Base-by-base conservation (phyloP, 2,329 filamentous ascomycete genomes). In the Pseudogymnoascus sp. region DNA sequence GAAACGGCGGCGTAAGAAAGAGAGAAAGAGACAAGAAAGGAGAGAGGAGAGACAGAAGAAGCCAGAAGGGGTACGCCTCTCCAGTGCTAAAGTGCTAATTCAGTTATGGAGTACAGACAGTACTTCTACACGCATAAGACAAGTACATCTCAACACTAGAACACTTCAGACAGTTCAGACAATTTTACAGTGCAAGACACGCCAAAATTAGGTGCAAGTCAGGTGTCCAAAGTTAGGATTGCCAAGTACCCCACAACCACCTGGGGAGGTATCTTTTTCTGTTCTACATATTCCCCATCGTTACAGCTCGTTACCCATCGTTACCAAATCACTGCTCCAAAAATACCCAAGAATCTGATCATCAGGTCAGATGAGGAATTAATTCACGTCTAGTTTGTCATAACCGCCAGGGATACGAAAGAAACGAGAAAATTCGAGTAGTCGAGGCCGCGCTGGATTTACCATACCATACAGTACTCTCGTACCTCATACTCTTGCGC, bases 291-390 rank as follows among this genome's bases (percentile, higher is more conserved):
- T n/a, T n/a, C n/a, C n/a, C n/a, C n/a, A n/a, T n/a, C n/a, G n/a
- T n/a, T n/a, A n/a, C n/a, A n/a, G n/a, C n/a, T n/a, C n/a, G n/a
- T n/a, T n/a, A n/a, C n/a, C 44, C 44, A 28, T 50, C 44, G 21
- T 50, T 50, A 50, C 44, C 44, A 50, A 28, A 50, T 50, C 21
- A 26, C 7, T 23, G 4, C 21, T 7, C 21, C 7, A 50, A 28
- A 50, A 15, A 44, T 21, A 44, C 23, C 21, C 26, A 50, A 50
- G 9, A 28, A n/a, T 50, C 23, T 50, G 44, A 50, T 50, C 44
- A 50, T 31, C 44, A 53, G 44, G 44, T 53, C 44, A 53, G 44
- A 53, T 53, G 44, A 53, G 44, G 23, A 53, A n/a, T 15, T 44
- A n/a, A 8, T 44, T 42, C 38, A 10, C 38, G n/a, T 42, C 31